A percentile compares a stretch with the other conserved stretches of the same genome.
Evolutionary conservation across 192 early-diverging fungal genomes (phyloP).

Genomic region (Phlyctochytrium arcticum): DNA sequence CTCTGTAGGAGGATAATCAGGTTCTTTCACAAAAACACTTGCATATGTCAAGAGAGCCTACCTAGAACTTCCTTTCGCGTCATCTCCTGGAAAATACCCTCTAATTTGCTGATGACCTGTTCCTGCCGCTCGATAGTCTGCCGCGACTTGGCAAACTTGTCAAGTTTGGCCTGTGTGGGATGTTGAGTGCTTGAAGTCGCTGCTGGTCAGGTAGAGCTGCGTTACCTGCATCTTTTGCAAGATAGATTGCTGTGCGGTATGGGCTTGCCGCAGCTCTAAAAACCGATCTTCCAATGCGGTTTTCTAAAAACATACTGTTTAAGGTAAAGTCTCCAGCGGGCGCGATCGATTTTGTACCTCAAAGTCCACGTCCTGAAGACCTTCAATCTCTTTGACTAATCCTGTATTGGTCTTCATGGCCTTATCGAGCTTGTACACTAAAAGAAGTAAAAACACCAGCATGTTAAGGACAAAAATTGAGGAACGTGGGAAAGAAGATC

Average conservation of each 20-base stretch:
- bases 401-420: neutral
- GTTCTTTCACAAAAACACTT: neutral
- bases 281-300: constrained; percentile 37
- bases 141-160: constrained; percentile 19
- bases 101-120: constrained; percentile 32
- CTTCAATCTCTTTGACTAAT: constrained; percentile 24
- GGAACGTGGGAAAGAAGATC: no score
- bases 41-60: neutral
- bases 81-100: constrained; percentile 25
- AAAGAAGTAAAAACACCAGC: no score
- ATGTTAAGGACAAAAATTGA: no score
- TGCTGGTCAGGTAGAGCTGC: neutral
- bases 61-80: constrained; percentile 4
- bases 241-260: constrained; percentile 37
- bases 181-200: neutral
- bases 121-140: constrained; percentile 41
- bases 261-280: constrained; percentile 41
- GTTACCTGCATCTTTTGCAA: constrained; percentile 37
- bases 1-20: neutral
- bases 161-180: constrained; percentile 16
- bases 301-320: constrained; percentile 8
- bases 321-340: neutral
- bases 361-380: constrained; percentile 16
- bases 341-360: constrained; percentile 18
- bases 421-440: constrained; percentile 34